Percentiles rank a stretch among this genome's conserved stretches.
phyloP scores from a whole-genome alignment of 2,329 filamentous ascomycete genomes.

The Amphichorda felina region DNA sequence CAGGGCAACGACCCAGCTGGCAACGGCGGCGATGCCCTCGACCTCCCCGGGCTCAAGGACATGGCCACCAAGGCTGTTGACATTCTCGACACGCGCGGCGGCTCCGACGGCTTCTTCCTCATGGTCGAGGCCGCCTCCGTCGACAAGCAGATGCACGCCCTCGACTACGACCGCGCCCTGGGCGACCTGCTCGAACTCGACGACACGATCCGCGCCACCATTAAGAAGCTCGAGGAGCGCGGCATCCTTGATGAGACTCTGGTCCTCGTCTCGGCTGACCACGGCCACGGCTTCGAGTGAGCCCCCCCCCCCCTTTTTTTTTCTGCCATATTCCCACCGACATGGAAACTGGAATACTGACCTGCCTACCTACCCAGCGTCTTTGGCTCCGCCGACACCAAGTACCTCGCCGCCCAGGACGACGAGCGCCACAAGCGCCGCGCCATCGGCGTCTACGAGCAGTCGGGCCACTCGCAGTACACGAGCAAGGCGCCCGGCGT shows the following conservation, averaged over 20 bases:
- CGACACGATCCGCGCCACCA: slow-evolving; percentile 66
- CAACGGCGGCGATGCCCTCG: slow-evolving; percentile 48
- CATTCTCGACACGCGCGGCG: slow-evolving; percentile 55
- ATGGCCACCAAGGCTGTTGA: slow-evolving; percentile 85
- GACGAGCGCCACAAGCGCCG: slow-evolving; percentile 61
- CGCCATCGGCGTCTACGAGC: slow-evolving; percentile 62
- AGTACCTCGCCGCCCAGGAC: slow-evolving; percentile 56
- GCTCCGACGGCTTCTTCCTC: slow-evolving; percentile 69
- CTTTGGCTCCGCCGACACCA: slow-evolving; percentile 69
- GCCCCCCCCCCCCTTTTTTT: slow-evolving; percentile 2
- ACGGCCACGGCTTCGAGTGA: slow-evolving; percentile 75
- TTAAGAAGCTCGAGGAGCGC: slow-evolving; percentile 55
- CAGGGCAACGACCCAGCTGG: slow-evolving; percentile 61
- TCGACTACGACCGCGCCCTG: slow-evolving; percentile 78
- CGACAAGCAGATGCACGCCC: slow-evolving; percentile 80
- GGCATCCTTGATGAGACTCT: slow-evolving; percentile 64
- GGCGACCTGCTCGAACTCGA: slow-evolving; percentile 79
- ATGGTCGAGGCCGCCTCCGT: slow-evolving; percentile 81
- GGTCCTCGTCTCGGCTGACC: slow-evolving; percentile 73
- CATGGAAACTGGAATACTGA: too few species aligned
- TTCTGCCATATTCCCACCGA: neutral
- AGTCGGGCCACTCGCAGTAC: slow-evolving; percentile 69
- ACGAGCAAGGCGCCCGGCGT: slow-evolving; percentile 39
- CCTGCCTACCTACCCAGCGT: slow-evolving; percentile 39
- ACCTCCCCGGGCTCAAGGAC: slow-evolving; percentile 75